A percentile compares a stretch with the other conserved stretches of the same genome.
These are phyloP conservation scores for Cruciata laevipes DNA, from an alignment of 257 asterid genomes.

Conservation along the genomic window DNA sequence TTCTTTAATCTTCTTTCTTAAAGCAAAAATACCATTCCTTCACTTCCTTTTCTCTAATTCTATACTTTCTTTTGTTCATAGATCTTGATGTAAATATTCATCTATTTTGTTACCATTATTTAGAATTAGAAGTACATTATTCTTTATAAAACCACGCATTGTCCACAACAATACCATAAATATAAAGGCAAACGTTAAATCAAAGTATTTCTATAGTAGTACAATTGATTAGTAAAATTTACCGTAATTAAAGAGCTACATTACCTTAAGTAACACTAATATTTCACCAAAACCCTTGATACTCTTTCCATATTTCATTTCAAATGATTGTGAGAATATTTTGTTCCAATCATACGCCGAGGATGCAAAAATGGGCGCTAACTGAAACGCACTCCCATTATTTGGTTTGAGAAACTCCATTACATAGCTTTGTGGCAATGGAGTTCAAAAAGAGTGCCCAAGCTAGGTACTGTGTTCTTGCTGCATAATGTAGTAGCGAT, in stretches of 20 bases:
- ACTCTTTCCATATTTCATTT: neutral
- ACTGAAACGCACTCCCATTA: neutral
- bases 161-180: neutral
- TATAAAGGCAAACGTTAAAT: neutral
- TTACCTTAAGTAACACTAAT: neutral
- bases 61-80: too few relatives aligned
- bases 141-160: neutral
- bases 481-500: neutral
- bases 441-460: conserved; percentile 48
- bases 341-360: neutral
- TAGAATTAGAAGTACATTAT: neutral
- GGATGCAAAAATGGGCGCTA: neutral
- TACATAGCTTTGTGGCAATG: conserved; percentile 24
- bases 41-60: too few relatives aligned
- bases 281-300: neutral
- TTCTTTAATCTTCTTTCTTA: too few relatives aligned
- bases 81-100: too few relatives aligned
- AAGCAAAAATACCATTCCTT: too few relatives aligned
- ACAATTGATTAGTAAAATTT: too few relatives aligned
- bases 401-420: neutral
- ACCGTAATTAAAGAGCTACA: neutral
- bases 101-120: too few relatives aligned
- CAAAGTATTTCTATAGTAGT: neutral
- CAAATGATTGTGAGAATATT: neutral
- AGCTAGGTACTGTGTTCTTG: conserved; percentile 36